Conservation (phyloP, 495 filamentous ascomycete species). For the Neurospora sp. region DNA sequence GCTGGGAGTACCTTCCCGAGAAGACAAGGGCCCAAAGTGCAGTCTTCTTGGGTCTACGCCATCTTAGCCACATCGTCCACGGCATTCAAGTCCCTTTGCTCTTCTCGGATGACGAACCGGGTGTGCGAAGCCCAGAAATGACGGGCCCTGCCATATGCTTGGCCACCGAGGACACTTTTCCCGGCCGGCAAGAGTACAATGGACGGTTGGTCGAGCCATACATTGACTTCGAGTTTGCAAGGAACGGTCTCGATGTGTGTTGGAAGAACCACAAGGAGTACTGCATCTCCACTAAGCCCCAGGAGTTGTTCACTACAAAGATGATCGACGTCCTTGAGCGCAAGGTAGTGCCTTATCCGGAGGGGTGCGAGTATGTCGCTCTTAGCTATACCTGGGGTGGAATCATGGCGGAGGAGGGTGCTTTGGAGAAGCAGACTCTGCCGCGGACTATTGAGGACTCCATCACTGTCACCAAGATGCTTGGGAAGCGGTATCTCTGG, state of each 20-base stretch:
- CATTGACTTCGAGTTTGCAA: background rate
- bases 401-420: constrained; percentile 4
- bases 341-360: constrained; percentile 9
- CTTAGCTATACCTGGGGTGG: constrained; percentile 16
- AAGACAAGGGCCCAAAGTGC: background rate
- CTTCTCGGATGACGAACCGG: background rate
- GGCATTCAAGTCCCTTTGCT: background rate
- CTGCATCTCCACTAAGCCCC: background rate
- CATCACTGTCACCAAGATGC: constrained; percentile 7
- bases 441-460: constrained; percentile 18
- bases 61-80: background rate
- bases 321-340: constrained; percentile 11
- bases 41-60: background rate
- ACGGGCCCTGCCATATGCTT: constrained; percentile 4
- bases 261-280: background rate
- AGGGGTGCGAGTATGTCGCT: constrained; percentile 7
- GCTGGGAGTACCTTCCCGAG: constrained; percentile 2
- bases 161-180: background rate
- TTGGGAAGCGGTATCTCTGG: constrained; percentile 14
- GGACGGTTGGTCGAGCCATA: background rate
- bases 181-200: background rate
- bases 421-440: constrained; percentile 7
- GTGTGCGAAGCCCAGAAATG: background rate
- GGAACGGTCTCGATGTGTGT: constrained; percentile 1
- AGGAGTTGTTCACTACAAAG: background rate